These are phyloP conservation scores for Apiotrichum brassicae DNA, from an alignment of 1,284 basidiomycete species.

Conservation along the genomic window DNA sequence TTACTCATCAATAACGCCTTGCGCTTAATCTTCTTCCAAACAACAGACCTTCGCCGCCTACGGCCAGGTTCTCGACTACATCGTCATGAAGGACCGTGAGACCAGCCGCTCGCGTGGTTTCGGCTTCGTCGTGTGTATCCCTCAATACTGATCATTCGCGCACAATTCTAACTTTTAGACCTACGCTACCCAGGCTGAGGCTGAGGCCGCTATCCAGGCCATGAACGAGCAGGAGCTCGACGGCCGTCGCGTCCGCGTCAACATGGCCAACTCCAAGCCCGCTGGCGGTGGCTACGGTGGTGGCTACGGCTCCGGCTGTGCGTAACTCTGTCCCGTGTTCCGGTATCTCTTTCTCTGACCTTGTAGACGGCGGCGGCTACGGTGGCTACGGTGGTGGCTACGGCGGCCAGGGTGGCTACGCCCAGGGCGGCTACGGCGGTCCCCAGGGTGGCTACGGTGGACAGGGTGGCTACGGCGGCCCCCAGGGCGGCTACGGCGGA, in stretches of 20 bases:
- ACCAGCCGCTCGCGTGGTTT: slow-evolving; percentile 94
- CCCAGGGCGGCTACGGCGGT: slow-evolving; percentile 34
- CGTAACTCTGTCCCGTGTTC: slow-evolving; percentile 15
- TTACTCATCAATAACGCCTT: no score
- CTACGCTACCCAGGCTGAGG: slow-evolving; percentile 60
- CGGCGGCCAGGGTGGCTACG: slow-evolving; percentile 36
- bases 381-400: slow-evolving; percentile 36
- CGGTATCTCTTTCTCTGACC: not conserved
- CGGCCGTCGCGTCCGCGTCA: slow-evolving; percentile 81
- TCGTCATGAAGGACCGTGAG: slow-evolving; percentile 97
- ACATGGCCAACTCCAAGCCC: slow-evolving; percentile 82
- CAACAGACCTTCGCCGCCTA: slow-evolving; percentile 42
- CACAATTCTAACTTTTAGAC: slow-evolving; percentile 47
- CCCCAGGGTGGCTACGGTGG: slow-evolving; percentile 23
- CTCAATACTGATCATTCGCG: not conserved
- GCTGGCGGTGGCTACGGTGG: slow-evolving; percentile 51
- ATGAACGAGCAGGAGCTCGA: slow-evolving; percentile 93
- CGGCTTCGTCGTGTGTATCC: slow-evolving; percentile 65
- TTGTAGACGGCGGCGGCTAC: slow-evolving; percentile 30
- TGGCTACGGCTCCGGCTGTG: slow-evolving; percentile 43
- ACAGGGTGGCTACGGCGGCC: slow-evolving; percentile 26
- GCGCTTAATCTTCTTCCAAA: not conserved
- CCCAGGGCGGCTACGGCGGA: slow-evolving; percentile 39
- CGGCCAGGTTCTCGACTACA: slow-evolving; percentile 53
- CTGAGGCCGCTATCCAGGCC: slow-evolving; percentile 66